A percentile compares a stretch with the other conserved stretches of the same genome.
Evolutionary conservation across 2,329 filamentous ascomycete species (phyloP).

Genomic region (Juglanconis oblonga): DNA sequence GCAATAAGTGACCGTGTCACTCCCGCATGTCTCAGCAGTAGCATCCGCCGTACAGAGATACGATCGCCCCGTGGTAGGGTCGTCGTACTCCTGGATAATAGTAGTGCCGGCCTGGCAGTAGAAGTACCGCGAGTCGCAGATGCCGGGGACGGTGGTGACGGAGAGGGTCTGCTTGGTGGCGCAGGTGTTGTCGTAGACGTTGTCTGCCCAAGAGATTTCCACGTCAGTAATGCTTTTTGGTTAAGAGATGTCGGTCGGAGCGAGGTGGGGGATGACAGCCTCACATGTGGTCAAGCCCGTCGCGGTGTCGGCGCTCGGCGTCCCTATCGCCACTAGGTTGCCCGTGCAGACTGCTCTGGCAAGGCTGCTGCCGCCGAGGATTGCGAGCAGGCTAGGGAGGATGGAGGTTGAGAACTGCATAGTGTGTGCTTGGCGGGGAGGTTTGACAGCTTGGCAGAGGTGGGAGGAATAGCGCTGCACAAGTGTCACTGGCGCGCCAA

Average conservation of each 20-base stretch:
- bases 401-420: slow-evolving; percentile 3
- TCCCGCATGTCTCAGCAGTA: slow-evolving; percentile 5
- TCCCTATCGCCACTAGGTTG: slow-evolving; percentile 4
- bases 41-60: slow-evolving; percentile 9
- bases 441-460: too few species aligned
- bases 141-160: not conserved
- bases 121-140: slow-evolving; percentile 13
- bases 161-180: slow-evolving; percentile 3
- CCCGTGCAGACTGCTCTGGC: slow-evolving; percentile 15
- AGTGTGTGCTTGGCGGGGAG: too few species aligned
- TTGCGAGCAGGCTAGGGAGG: slow-evolving; percentile 1
- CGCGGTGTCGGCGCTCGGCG: not conserved
- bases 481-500: too few species aligned
- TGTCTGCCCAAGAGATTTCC: not conserved
- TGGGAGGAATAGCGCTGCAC: too few species aligned
- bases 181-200: slow-evolving; percentile 10
- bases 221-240: not conserved
- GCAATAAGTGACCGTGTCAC: slow-evolving; percentile 4
- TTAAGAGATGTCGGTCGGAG: not conserved
- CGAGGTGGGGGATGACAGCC: too few species aligned
- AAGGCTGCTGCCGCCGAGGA: slow-evolving; percentile 8
- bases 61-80: slow-evolving; percentile 7
- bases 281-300: slow-evolving; percentile 9
- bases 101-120: slow-evolving; percentile 4
- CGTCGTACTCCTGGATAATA: slow-evolving; percentile 4